Evolutionary conservation across 306 rosid genomes (phyloP).

Genomic region (Trichosanthes truncata): DNA sequence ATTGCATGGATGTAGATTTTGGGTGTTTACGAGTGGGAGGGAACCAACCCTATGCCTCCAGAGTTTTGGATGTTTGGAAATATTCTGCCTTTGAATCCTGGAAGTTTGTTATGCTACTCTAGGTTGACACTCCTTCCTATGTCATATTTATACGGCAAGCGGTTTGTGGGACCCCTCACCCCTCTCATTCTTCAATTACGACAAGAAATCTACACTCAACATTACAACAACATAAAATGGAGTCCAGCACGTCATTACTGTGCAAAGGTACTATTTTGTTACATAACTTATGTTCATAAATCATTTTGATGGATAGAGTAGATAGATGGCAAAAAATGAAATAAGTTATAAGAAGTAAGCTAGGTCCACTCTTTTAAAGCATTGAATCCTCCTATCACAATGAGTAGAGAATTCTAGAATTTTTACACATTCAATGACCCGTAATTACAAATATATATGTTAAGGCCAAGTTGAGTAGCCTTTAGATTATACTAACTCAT

Average conservation of each 20-base stretch:
- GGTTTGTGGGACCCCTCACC: conserved; percentile 42
- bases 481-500: too few relatives aligned
- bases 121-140: conserved; percentile 48
- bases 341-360: too few relatives aligned
- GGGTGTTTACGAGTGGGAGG: conserved; percentile 16
- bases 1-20: background rate
- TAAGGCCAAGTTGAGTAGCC: too few relatives aligned
- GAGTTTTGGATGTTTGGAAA: conserved; percentile 16
- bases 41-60: conserved; percentile 10
- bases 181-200: conserved; percentile 24
- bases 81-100: conserved; percentile 6
- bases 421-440: too few relatives aligned
- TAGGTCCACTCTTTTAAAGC: too few relatives aligned
- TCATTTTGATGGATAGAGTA: too few relatives aligned
- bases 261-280: conserved; percentile 61
- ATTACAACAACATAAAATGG: conserved; percentile 41
- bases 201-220: conserved; percentile 30
- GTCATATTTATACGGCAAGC: conserved; percentile 55
- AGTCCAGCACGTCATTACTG: conserved; percentile 27
- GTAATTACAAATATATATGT: too few relatives aligned
- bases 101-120: conserved; percentile 34
- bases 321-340: too few relatives aligned
- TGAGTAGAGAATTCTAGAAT: too few relatives aligned
- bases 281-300: too few relatives aligned
- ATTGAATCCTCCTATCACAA: too few relatives aligned